Base-by-base conservation (phyloP, 139 green algal species). In the Deuterostichococcus epilithicus region DNA sequence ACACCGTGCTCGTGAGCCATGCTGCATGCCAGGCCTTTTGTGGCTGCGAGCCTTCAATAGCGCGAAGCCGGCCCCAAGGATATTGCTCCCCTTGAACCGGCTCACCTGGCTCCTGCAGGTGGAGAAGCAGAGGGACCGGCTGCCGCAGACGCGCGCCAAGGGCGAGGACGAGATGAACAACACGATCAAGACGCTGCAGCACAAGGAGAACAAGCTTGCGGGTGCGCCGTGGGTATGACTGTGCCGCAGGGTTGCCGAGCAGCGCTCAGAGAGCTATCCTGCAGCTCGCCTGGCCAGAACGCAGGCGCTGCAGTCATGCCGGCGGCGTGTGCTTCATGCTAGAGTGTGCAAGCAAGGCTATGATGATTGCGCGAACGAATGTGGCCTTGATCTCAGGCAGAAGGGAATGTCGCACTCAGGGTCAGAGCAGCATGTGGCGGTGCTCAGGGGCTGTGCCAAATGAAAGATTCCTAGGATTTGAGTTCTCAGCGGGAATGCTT, bases 161-260 rank as follows among this genome's bases (percentile, higher is more conserved):
- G 86, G 85, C 22, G 86, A 94, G 76, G 82, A 88, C 47, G 85
- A 95, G 68, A 84, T 94, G 85, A 86, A 94, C 78, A 85, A 88
- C 70, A 88, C 85, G 58, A 83, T 88, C 69, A 86, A 87, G 72
- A 80, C 83, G 44, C 79, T 90, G 75, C 86, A 90, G 73, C 89
- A 93, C 84, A 96, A 96, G 82, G 86, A 93, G 60, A 87, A 88
- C 66, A 96, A 96, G 86, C 85, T 94, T 38, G 77, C 82, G 37
- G 78, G 89, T 92, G 70, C 83, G 84, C 77, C 28, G 58, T 30
- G 28, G 10, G 38, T 34, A 18, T 39, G 15, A 18, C 47, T 38
- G 37, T 37, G 30, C 65, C 32, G 32, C 26, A 30, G 37, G 6
- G 13, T 10, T 63, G 38, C 72, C 28, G n/a, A n/a, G n/a, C n/a